phyloP scores from a whole-genome alignment of 2,329 filamentous ascomycete genomes.

The Whalleya microplaca region DNA sequence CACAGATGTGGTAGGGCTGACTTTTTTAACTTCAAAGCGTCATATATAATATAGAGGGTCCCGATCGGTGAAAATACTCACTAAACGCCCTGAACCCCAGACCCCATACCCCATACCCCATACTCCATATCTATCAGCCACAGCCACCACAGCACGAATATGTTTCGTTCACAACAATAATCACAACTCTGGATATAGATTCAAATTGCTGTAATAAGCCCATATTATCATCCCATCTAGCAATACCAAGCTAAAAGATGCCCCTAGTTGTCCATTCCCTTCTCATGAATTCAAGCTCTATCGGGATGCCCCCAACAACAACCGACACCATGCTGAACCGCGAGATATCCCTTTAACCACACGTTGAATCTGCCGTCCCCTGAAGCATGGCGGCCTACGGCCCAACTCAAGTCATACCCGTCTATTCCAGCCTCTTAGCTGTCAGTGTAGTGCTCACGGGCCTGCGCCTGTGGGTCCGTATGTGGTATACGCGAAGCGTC shows the following conservation, averaged over 20 bases:
- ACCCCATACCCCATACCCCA: no score
- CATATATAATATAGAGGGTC: no score
- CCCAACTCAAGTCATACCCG: constrained; percentile 1
- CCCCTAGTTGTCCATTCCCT: not conserved
- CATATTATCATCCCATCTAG: not conserved
- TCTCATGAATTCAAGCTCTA: not conserved
- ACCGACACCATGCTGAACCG: not conserved
- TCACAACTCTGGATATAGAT: not conserved
- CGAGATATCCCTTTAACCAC: not conserved
- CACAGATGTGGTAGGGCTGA: no score
- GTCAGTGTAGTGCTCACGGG: constrained; percentile 8
- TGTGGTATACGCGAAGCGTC: constrained; percentile 2
- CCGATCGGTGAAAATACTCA: no score
- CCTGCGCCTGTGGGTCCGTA: constrained; percentile 10
- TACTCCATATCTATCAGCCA: no score
- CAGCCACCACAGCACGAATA: no score
- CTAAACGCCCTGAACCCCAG: no score
- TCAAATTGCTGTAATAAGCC: not conserved
- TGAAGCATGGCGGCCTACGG: not conserved
- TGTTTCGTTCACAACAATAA: not conserved
- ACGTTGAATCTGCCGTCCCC: not conserved
- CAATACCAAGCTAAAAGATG: not conserved
- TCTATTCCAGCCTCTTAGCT: constrained; percentile 5
- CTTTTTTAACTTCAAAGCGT: no score
- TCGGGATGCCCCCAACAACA: not conserved